Evolutionary conservation across 139 green algal genomes (phyloP), one percentile per base, ranked within the genome.

Genomic region (Coelastrella sp.): DNA sequence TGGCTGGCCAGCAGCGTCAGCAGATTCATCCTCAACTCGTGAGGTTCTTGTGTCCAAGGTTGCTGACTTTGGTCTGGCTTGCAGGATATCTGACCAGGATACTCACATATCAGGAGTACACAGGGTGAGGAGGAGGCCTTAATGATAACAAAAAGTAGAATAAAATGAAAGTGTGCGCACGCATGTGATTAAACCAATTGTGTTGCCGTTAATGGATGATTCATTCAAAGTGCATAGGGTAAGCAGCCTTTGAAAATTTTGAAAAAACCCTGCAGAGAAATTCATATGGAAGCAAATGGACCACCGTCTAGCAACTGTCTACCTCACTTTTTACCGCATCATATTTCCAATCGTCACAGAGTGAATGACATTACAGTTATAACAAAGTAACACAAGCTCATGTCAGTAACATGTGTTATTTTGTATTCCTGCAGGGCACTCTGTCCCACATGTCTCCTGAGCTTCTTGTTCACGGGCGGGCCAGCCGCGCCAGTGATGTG

Each of bases 361-460:
- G 35, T 49, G 35, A 49, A 49, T 49, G 35, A 49, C 35, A 49
- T 49, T 57, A 88, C 1, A 49, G 35, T 49, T 49, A 49, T 3
- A 49, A 49, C 35, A 49, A 49, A 49, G 35, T 49, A 49, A 49
- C 35, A 49, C 35, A 49, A 49, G 35, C 3, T 49, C 35, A 49
- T 49, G 35, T 49, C 35, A 49, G 35, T 49, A 49, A 49, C 35
- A 49, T 3, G 3, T 76, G 17, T 76, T 76, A 27, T 19, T 76
- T 24, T 76, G 68, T 25, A 4, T 35, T 15, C 11, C 15, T 76
- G 80, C 58, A 81, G 68, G 94, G 93, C 63, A 96, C 95, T 0
- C 85, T 95, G 7, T 95, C 93, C 10, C 95, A 95, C 87, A 95
- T 95, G 91, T 82, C 90, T 14, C 90, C 93, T 11, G 91, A 95